A percentile compares a stretch with the other conserved stretches of the same genome.
These are phyloP conservation scores for Candida anutae DNA, from an alignment of 1,139 yeast species.

Conservation along the genomic window DNA sequence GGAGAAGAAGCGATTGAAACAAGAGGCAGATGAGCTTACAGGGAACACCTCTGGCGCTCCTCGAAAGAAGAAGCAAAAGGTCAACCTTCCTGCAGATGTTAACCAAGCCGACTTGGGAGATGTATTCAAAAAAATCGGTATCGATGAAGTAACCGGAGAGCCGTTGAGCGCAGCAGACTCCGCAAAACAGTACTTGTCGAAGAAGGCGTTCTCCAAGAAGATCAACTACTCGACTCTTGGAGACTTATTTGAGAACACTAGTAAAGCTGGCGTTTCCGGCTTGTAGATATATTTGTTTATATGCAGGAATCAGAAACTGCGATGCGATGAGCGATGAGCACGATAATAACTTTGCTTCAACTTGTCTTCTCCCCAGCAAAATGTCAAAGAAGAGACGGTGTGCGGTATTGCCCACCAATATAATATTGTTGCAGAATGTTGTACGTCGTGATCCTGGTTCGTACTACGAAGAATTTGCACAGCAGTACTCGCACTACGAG, in stretches of 20 bases:
- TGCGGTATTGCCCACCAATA: constrained; percentile 84
- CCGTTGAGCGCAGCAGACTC: constrained; percentile 58
- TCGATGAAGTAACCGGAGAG: constrained; percentile 40
- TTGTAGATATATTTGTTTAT: too few relatives aligned
- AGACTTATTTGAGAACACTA: constrained; percentile 39
- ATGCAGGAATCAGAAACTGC: too few relatives aligned
- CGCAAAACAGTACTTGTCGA: constrained; percentile 61
- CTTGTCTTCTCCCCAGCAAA: constrained; percentile 3
- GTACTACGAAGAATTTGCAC: constrained; percentile 85
- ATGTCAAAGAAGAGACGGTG: constrained; percentile 91
- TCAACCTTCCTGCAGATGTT: constrained; percentile 2
- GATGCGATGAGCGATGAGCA: not conserved
- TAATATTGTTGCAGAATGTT: constrained; percentile 82
- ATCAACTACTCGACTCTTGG: constrained; percentile 78
- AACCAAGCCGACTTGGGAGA: constrained; percentile 17
- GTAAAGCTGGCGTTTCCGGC: not conserved
- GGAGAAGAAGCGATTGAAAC: constrained; percentile 74
- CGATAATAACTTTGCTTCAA: not conserved
- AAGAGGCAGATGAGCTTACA: constrained; percentile 77
- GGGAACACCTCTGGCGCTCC: constrained; percentile 55
- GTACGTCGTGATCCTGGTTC: constrained; percentile 92
- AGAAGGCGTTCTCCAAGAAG: constrained; percentile 73
- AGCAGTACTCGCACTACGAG: constrained; percentile 88
- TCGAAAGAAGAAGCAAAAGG: constrained; percentile 32
- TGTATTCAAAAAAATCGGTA: constrained; percentile 30